Conservation (phyloP, 192 early-diverging fungal genomes). For the Backusella tarrabulga region DNA sequence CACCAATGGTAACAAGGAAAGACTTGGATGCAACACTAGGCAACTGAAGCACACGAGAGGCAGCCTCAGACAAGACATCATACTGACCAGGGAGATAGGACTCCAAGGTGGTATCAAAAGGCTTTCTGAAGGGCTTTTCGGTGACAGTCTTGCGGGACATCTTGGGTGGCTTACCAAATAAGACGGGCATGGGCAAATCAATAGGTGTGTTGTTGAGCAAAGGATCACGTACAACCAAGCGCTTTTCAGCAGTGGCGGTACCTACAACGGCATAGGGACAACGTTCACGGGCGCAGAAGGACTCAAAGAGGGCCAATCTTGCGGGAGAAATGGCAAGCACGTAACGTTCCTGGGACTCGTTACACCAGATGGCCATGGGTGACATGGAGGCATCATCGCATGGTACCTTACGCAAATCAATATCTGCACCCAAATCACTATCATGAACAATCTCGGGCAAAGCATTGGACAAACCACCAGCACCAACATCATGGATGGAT, state of each 20-base stretch:
- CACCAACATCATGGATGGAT: conserved; percentile 98
- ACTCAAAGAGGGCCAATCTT: conserved; percentile 65
- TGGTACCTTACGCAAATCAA: conserved; percentile 91
- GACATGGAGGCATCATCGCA: conserved; percentile 91
- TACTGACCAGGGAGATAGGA: conserved; percentile 57
- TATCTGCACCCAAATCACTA: conserved; percentile 81
- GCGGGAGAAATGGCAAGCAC: conserved; percentile 86
- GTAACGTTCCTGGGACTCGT: conserved; percentile 98
- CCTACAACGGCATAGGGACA: conserved; percentile 92
- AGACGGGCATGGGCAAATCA: conserved; percentile 91
- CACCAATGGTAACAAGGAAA: conserved; percentile 98
- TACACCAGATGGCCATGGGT: conserved; percentile 99
- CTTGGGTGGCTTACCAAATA: conserved; percentile 97
- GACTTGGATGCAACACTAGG: conserved; percentile 91
- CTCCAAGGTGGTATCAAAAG: conserved; percentile 58
- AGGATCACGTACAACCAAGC: conserved; percentile 79
- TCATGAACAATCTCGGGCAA: conserved; percentile 98
- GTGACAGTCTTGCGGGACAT: conserved; percentile 80
- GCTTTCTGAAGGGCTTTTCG: conserved; percentile 42
- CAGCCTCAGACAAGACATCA: conserved; percentile 60
- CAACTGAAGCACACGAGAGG: conserved; percentile 74
- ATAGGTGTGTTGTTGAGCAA: conserved; percentile 65
- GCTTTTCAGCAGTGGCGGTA: conserved; percentile 77
- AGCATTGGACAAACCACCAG: conserved; percentile 97
- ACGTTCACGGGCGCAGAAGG: conserved; percentile 86